These are phyloP conservation scores for Salinomyces thailandicus DNA, from an alignment of 2,329 filamentous ascomycete genomes.

Conservation along the genomic window DNA sequence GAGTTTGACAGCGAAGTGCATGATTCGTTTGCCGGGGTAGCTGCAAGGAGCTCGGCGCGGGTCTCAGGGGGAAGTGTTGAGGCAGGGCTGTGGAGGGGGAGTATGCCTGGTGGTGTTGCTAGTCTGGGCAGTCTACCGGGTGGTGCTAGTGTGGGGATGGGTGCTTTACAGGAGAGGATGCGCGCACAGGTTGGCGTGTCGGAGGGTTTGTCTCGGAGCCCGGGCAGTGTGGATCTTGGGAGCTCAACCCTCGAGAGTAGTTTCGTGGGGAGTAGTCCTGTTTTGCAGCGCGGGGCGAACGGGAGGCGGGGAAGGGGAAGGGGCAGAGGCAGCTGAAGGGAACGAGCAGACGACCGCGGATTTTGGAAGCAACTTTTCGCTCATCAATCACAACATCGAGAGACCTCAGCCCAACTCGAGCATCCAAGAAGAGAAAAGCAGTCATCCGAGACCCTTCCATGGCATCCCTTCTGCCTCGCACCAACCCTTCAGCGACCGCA, in stretches of 20 bases:
- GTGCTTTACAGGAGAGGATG: conserved; percentile 21
- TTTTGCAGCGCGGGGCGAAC: conserved; percentile 16
- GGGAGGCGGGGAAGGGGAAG: conserved; percentile 2
- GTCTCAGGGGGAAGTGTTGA: conserved; percentile 3
- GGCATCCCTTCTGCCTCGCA: no score
- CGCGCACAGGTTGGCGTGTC: conserved; percentile 19
- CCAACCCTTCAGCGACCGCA: no score
- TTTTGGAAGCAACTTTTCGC: no score
- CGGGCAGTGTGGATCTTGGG: conserved; percentile 23
- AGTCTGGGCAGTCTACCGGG: not conserved
- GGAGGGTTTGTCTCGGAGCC: conserved; percentile 22
- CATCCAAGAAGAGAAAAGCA: no score
- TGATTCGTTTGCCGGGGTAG: conserved; percentile 18
- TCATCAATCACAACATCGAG: no score
- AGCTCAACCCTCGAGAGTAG: conserved; percentile 29
- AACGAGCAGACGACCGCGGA: no score
- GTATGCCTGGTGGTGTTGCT: no score
- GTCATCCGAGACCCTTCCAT: no score
- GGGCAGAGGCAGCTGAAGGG: no score
- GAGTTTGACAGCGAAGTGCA: conserved; percentile 15
- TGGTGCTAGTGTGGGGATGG: conserved; percentile 2
- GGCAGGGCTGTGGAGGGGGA: not conserved
- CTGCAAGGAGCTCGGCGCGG: conserved; percentile 5
- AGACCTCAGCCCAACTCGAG: no score
- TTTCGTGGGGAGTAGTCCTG: conserved; percentile 27